Evolutionary conservation across 331 rosid genomes (phyloP), one percentile per base, ranked within the genome.

Genomic region (Spiraea crenata): DNA sequence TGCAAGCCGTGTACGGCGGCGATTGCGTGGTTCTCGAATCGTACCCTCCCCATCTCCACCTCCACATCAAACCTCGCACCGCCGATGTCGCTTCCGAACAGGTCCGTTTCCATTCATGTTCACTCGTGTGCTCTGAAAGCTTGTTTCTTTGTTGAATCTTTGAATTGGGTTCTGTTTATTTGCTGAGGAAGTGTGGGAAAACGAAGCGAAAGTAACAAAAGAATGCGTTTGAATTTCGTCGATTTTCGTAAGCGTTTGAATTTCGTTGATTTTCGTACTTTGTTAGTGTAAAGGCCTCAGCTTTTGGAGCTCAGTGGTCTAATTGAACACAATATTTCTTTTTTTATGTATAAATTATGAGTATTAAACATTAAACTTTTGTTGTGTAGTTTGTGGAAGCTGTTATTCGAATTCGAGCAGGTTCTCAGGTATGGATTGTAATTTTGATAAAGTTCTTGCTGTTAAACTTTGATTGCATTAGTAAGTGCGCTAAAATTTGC

Each of bases 61-160:
- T 91, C 74, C 84, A 76, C 86, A 80, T 86, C 78, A 88, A 83
- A 68, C 97, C 97, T 55, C 88, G 93, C 82, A 88, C 93, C 74
- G 96, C 93, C 19, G 88, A 91, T 71, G 89, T 88, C 64, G 75
- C 89, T 62, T 86, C 90, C 59, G 76, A 90, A 15, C 92, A 90
- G 92, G 97, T 90, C 44, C n/a, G 9, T 12, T 57, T 50, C 16
- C 48, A 12, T 40, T 52, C 46, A 11, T 31, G 34, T 17, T 73
- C 19, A n/a, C 42, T 62, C 10, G 7, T 61, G 16, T 7, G 25
- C 11, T 66, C 13, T 15, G 31, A 25, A 49, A 60, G 13, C 5
- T 47, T 35, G 7, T 40, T 15, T 14, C 39, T 45, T 44, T 16
- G 7, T 16, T 15, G 9, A 13, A 34, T 13, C 15, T 40, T 7